These are phyloP conservation scores for Theobroma cacao DNA, from an alignment of 345 rosid genomes.

Conservation along the genomic window DNA sequence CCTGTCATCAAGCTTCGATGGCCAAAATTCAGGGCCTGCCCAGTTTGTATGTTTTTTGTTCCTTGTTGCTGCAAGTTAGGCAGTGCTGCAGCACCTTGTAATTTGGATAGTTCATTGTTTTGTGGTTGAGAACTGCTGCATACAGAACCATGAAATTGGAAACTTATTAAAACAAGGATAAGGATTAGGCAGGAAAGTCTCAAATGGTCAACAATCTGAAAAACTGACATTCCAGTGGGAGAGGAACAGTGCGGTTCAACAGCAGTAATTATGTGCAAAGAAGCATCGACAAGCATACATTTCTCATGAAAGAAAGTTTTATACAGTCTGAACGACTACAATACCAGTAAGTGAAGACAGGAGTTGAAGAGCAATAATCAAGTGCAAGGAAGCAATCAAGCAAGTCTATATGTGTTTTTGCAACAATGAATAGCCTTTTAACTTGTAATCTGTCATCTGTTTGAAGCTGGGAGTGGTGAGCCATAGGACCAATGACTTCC, in stretches of 20 bases:
- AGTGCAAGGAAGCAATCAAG: background rate
- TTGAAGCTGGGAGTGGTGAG: background rate
- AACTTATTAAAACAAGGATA: background rate
- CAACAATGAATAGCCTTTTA: background rate
- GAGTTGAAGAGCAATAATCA: background rate
- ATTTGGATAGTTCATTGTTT: conserved; percentile 24
- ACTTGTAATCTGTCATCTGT: background rate
- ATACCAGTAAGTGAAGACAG: background rate
- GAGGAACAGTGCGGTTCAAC: background rate
- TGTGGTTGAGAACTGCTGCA: conserved; percentile 24
- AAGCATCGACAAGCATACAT: background rate
- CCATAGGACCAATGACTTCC: background rate
- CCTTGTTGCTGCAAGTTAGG: conserved; percentile 31
- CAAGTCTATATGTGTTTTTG: background rate
- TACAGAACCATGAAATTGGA: background rate
- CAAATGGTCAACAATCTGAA: background rate
- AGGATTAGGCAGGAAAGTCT: background rate
- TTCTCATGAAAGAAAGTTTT: background rate
- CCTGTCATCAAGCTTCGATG: conserved; percentile 33
- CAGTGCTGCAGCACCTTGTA: conserved; percentile 14
- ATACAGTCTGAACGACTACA: background rate
- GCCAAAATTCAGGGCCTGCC: conserved; percentile 22
- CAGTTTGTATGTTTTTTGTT: conserved; percentile 3
- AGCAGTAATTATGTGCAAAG: background rate
- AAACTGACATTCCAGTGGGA: background rate